Percentiles rank a stretch among this genome's conserved stretches.
Evolutionary conservation across 23 red algal genomes (phyloP).

Genomic region (Gracilaria caudata): DNA sequence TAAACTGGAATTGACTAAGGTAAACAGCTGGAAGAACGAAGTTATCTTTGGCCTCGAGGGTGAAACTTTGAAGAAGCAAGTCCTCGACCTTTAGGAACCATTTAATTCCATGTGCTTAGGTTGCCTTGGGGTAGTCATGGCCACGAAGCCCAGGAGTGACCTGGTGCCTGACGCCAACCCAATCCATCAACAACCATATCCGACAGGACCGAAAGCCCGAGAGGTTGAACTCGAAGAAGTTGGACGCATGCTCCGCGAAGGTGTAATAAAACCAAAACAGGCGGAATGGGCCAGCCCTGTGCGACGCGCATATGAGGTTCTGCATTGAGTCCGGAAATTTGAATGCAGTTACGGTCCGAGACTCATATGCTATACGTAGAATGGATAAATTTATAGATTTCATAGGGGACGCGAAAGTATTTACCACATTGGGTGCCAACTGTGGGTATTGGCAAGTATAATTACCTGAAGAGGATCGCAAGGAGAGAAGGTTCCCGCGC

Average conservation of each 20-base stretch:
- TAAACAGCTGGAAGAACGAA: not conserved
- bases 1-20: not conserved
- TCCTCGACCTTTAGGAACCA: no score
- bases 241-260: not conserved
- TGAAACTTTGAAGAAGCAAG: not conserved
- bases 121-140: not conserved
- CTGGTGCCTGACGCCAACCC: not conserved
- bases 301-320: not conserved
- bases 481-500: slow-evolving; percentile 4
- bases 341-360: slow-evolving; percentile 15
- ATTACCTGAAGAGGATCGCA: not conserved
- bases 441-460: slow-evolving; percentile 23
- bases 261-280: not conserved
- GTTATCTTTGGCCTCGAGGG: no score
- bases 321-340: slow-evolving; percentile 27
- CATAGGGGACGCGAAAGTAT: slow-evolving; percentile 2
- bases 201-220: slow-evolving; percentile 3
- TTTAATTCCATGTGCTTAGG: no score
- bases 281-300: slow-evolving; percentile 5
- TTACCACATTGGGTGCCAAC: slow-evolving; percentile 39
- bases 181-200: not conserved
- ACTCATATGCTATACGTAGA: slow-evolving; percentile 13
- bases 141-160: not conserved
- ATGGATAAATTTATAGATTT: slow-evolving; percentile 58
- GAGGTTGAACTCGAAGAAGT: not conserved